Percentiles rank a stretch among this genome's conserved stretches.
phyloP scores from a whole-genome alignment of 2,329 filamentous ascomycete genomes.

The Ploettnerulaceae sp. region DNA sequence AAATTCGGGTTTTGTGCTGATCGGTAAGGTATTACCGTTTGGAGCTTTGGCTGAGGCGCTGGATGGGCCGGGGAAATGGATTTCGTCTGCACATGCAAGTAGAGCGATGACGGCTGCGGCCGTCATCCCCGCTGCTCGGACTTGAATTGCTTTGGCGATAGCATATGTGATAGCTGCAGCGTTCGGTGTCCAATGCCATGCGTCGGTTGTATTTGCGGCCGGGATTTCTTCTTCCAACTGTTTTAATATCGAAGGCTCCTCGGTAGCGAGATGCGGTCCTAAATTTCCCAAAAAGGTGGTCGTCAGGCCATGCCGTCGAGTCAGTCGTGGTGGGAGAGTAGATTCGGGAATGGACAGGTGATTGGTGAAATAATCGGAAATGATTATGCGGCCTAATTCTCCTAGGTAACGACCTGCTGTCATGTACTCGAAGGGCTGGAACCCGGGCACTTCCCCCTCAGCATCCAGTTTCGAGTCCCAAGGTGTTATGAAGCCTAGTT shows the following conservation, averaged over 20 bases:
- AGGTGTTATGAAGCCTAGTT: constrained; percentile 57
- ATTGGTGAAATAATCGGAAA: constrained; percentile 75
- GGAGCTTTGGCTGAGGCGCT: constrained; percentile 4
- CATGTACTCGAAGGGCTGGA: constrained; percentile 97
- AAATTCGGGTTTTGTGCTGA: constrained; percentile 26
- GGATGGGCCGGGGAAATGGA: constrained; percentile 37
- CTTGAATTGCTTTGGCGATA: constrained; percentile 66
- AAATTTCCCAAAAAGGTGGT: constrained; percentile 71
- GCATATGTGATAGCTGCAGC: constrained; percentile 56
- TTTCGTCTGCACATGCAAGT: constrained; percentile 63
- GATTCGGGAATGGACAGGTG: constrained; percentile 18
- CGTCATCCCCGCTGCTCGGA: constrained; percentile 67
- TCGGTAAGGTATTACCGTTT: constrained; percentile 11
- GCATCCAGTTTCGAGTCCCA: constrained; percentile 68
- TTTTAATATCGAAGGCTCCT: constrained; percentile 37
- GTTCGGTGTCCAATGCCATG: constrained; percentile 59
- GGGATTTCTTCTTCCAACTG: constrained; percentile 52
- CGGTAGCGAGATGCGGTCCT: constrained; percentile 46
- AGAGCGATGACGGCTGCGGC: constrained; percentile 69
- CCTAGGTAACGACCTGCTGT: constrained; percentile 90
- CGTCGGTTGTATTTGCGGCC: constrained; percentile 38
- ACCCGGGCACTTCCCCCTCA: constrained; percentile 68
- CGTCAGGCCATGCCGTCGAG: constrained; percentile 42
- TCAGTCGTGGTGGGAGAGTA: constrained; percentile 21
- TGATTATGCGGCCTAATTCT: constrained; percentile 73